Percentiles rank a stretch among this genome's conserved stretches.
Evolutionary conservation across 371 early-diverging fungal genomes (phyloP).

Genomic region (Entomophthora muscae): DNA sequence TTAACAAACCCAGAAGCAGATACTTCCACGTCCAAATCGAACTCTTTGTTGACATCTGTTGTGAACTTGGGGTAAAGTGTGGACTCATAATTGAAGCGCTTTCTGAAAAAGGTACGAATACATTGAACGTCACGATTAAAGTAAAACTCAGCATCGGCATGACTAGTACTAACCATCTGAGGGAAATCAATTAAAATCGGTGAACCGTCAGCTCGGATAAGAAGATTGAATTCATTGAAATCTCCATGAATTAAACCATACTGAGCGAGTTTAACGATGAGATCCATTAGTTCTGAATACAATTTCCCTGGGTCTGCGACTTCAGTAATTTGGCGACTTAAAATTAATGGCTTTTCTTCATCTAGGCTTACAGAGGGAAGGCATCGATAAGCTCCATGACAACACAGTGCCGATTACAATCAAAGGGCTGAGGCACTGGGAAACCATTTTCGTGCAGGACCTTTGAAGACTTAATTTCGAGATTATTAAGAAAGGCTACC

Average conservation of each 20-base stretch:
- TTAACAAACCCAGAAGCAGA: slow-evolving; percentile 88
- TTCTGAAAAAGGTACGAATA: slow-evolving; percentile 84
- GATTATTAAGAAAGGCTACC: slow-evolving; percentile 22
- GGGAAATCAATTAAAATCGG: slow-evolving; percentile 98
- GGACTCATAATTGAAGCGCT: slow-evolving; percentile 78
- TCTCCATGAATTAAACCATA: slow-evolving; percentile 98
- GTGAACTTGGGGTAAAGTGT: slow-evolving; percentile 74
- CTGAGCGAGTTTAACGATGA: slow-evolving; percentile 88
- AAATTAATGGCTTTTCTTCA: background rate
- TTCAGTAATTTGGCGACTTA: slow-evolving; percentile 61
- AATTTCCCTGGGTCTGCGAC: slow-evolving; percentile 79
- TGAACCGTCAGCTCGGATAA: slow-evolving; percentile 69
- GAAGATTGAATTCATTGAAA: slow-evolving; percentile 99
- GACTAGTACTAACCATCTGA: slow-evolving; percentile 96
- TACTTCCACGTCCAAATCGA: slow-evolving; percentile 84
- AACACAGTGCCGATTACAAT: slow-evolving; percentile 91
- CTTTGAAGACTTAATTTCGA: slow-evolving; percentile 11
- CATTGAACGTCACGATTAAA: slow-evolving; percentile 98
- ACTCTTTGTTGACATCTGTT: slow-evolving; percentile 62
- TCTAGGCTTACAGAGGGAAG: slow-evolving; percentile 51
- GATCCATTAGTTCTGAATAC: slow-evolving; percentile 81
- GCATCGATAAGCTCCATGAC: slow-evolving; percentile 96
- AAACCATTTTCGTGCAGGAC: slow-evolving; percentile 79
- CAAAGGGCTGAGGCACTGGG: slow-evolving; percentile 88
- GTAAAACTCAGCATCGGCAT: slow-evolving; percentile 87